Conservation (phyloP, 345 rosid genomes). For the Citropsis articulata region DNA sequence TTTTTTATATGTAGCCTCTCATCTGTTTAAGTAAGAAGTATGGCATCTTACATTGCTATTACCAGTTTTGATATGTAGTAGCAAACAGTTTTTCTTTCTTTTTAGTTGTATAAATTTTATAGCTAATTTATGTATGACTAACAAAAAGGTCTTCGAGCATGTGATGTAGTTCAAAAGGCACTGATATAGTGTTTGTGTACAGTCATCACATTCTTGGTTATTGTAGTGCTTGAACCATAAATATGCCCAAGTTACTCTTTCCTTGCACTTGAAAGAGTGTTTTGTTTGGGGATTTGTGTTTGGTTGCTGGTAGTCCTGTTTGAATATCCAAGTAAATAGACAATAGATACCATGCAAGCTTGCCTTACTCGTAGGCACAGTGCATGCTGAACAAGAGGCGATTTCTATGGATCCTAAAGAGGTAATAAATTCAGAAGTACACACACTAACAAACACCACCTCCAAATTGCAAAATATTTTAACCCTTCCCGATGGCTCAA, state of each 20-base stretch:
- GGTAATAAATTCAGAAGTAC: not conserved
- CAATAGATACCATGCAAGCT: too few relatives aligned
- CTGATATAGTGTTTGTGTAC: too few relatives aligned
- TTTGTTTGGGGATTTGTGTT: not conserved
- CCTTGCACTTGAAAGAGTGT: too few relatives aligned
- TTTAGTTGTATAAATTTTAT: not conserved
- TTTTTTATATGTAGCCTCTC: not conserved
- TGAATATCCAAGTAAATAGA: not conserved
- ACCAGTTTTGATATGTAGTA: not conserved
- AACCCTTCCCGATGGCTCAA: too few relatives aligned
- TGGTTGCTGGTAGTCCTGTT: not conserved
- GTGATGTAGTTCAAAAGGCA: not conserved
- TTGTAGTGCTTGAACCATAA: too few relatives aligned
- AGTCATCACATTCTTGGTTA: too few relatives aligned
- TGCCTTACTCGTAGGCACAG: too few relatives aligned
- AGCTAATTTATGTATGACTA: not conserved
- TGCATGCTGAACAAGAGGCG: not conserved
- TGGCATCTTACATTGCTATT: not conserved
- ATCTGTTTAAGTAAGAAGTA: not conserved
- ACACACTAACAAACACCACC: not conserved
- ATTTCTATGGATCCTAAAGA: not conserved
- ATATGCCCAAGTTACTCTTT: not conserved
- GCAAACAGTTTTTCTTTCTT: too few relatives aligned
- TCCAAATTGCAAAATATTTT: too few relatives aligned
- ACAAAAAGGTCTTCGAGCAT: not conserved